Evolutionary conservation across 352 stramenopile genomes (phyloP).

Genomic region (Paralagenidium karlingii): DNA sequence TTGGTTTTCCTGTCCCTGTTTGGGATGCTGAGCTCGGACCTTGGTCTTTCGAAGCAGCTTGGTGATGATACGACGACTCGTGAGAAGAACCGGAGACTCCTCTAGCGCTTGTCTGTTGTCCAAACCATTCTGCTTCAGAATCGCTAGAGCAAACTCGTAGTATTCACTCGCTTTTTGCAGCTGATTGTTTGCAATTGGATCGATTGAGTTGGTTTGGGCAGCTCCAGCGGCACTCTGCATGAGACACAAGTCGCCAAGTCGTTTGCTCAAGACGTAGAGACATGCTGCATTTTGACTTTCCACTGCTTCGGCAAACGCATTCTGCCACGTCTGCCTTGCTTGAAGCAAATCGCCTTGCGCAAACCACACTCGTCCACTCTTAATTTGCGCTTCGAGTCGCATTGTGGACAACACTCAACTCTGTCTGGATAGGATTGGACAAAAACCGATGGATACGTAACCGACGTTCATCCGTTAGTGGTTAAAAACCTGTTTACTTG

Average conservation of each 20-base stretch:
- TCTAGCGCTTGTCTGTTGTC: not conserved
- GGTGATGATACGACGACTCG: too few relatives aligned
- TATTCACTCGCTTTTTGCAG: not conserved
- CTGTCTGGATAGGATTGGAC: not conserved
- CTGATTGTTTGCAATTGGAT: too few relatives aligned
- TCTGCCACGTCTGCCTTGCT: not conserved
- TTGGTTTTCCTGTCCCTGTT: too few relatives aligned
- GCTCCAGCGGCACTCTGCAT: not conserved
- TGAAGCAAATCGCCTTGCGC: not conserved
- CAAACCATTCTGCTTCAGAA: too few relatives aligned
- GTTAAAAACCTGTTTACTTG: constrained; percentile 8
- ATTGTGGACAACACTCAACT: not conserved
- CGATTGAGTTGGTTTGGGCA: not conserved
- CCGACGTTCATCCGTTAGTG: not conserved
- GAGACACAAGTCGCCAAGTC: not conserved
- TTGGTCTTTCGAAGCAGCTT: too few relatives aligned
- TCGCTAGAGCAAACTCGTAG: not conserved
- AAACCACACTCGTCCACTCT: not conserved
- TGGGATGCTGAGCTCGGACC: too few relatives aligned
- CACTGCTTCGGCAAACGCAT: not conserved
- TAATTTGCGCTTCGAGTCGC: not conserved
- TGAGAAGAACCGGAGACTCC: too few relatives aligned
- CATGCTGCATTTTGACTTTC: not conserved
- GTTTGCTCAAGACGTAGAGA: not conserved
- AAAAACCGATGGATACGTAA: not conserved